A percentile compares a stretch with the other conserved stretches of the same genome.
These are phyloP conservation scores for Xylariaceae sp. DNA, from an alignment of 2,329 filamentous ascomycete species.

Conservation along the genomic window DNA sequence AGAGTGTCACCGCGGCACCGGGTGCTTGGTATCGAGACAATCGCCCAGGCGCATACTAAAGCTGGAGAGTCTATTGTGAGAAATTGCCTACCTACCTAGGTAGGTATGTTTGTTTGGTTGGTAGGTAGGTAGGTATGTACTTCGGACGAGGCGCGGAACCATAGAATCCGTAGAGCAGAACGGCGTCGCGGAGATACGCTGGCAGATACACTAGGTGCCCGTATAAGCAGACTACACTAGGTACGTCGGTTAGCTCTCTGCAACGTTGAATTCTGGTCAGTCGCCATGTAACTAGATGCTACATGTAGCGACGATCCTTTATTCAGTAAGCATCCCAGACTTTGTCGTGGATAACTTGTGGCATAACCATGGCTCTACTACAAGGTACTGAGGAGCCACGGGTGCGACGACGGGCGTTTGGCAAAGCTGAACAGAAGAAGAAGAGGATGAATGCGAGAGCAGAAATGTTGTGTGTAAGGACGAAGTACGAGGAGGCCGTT, in stretches of 20 bases:
- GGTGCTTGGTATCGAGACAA: neutral
- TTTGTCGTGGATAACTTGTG: neutral
- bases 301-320: conserved; percentile 18
- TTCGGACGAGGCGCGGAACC: too few relatives aligned
- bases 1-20: neutral
- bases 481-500: too few relatives aligned
- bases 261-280: conserved; percentile 19
- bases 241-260: conserved; percentile 6
- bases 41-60: neutral
- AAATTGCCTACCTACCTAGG: neutral
- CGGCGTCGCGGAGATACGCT: too few relatives aligned
- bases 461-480: neutral
- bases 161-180: too few relatives aligned
- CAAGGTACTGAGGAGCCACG: neutral
- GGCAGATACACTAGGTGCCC: too few relatives aligned
- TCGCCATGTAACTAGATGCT: conserved; percentile 2
- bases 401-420: neutral
- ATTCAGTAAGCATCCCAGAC: conserved; percentile 10
- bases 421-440: neutral
- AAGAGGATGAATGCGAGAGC: neutral
- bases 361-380: neutral
- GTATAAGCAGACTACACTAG: neutral
- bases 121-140: too few relatives aligned
- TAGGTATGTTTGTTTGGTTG: too few relatives aligned
- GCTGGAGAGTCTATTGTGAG: neutral